Evolutionary conservation across 2,329 filamentous ascomycete species (phyloP), one percentile per base, ranked within the genome.

Genomic region (Trichoderma guizhouense): DNA sequence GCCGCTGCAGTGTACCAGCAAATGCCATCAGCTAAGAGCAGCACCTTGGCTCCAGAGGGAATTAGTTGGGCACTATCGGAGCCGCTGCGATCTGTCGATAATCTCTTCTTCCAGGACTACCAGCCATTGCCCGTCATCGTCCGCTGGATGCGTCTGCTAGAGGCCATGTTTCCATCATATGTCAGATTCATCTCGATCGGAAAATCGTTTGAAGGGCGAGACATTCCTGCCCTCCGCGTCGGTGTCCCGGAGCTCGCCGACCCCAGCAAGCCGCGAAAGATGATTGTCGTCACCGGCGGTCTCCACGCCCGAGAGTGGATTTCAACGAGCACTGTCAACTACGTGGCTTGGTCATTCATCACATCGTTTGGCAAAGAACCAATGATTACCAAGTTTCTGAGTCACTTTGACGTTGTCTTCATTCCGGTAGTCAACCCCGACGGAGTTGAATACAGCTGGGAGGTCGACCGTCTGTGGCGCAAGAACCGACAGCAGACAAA

Each of bases 301-400:
- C 86, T 93, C n/a, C 96, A 98, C 81, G 95, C 95, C 3, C 89
- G 96, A 47, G 96, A 99, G 84, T 99, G 96, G 96, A 97, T 99
- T 75, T 93, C 94, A 61, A 94, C 92, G 1, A 96, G 92, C 77
- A 97, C 94, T 0, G 93, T 97, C 67, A 97, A 92, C 77, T 98
- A 97, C 77, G 84, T 97, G 34, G 94, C 95, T 11, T 97, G 96
- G 88, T 93, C 90, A 18, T 86, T 98, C 62, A 93, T 97, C 77
- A 95, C 92, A 1, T 89, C 90, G 5, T 97, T 95, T 80, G 93
- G 92, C 73, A 93, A 93, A 75, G 85, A 88, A 82, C 87, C 78
- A 74, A 86, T 84, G 81, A 91, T 97, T 69, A 95, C 92, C 24
- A 91, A 90, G 73, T 86, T 98, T 9, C 86, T 99, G 5, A 87